phyloP scores from a whole-genome alignment of 495 filamentous ascomycete genomes.

The Lophiostoma macrostomum region DNA sequence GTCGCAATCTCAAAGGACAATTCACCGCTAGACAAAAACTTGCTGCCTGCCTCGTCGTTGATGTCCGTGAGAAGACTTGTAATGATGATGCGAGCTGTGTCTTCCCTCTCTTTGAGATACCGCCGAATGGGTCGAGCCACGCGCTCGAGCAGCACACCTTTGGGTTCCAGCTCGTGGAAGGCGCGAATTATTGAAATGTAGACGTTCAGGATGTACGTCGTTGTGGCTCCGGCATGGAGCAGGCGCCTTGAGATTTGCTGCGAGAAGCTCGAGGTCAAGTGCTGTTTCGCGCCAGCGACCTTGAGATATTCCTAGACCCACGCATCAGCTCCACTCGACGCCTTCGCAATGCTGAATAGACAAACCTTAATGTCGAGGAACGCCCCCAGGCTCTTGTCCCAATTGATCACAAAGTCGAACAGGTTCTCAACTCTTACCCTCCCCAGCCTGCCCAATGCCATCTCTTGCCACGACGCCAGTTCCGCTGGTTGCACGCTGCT shows the following conservation, averaged over 20 bases:
- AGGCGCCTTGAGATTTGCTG: conserved; percentile 65
- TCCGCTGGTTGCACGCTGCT: conserved; percentile 11
- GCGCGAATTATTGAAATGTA: conserved; percentile 92
- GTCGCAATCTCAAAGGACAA: conserved; percentile 71
- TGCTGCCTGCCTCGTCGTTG: conserved; percentile 41
- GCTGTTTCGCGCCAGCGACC: conserved; percentile 53
- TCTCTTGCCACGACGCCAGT: conserved; percentile 65
- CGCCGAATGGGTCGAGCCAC: conserved; percentile 78
- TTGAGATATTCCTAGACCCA: conserved; percentile 47
- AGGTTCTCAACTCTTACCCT: conserved; percentile 74
- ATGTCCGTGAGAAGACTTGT: conserved; percentile 74
- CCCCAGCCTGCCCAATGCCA: conserved; percentile 74
- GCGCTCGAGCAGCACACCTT: conserved; percentile 84
- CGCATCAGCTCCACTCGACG: conserved; percentile 10
- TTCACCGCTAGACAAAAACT: conserved; percentile 41
- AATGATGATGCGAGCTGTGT: conserved; percentile 85
- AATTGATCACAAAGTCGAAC: conserved; percentile 83
- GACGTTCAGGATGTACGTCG: conserved; percentile 78
- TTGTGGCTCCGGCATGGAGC: conserved; percentile 84
- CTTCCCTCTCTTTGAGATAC: conserved; percentile 90
- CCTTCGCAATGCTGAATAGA: background rate
- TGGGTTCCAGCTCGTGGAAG: conserved; percentile 84
- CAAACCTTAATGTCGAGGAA: conserved; percentile 70
- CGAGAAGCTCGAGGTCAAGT: conserved; percentile 71
- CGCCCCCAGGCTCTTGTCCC: conserved; percentile 71